Evolutionary conservation across 192 early-diverging fungal genomes (phyloP).

Genomic region (Coemansia sp.): DNA sequence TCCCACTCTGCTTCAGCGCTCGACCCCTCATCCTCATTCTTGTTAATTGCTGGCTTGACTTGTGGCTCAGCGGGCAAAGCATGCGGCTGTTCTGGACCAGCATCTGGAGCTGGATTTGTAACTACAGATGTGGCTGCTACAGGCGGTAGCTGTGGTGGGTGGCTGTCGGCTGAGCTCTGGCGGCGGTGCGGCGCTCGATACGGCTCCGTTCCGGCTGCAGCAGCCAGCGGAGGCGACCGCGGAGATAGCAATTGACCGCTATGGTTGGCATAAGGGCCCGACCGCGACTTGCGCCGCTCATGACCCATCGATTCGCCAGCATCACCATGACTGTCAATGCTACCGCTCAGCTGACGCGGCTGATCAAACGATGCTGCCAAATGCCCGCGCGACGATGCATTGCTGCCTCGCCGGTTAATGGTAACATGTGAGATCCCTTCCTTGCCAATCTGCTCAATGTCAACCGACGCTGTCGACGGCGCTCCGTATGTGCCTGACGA

Average conservation of each 20-base stretch:
- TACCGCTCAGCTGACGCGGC: constrained; percentile 18
- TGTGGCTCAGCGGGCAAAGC: neutral
- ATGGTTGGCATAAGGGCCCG: neutral
- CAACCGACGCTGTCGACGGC: constrained; percentile 5
- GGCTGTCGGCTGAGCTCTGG: constrained; percentile 29
- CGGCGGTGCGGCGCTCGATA: constrained; percentile 50
- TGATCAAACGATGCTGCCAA: constrained; percentile 25
- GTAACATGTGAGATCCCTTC: constrained; percentile 51
- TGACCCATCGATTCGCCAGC: constrained; percentile 5
- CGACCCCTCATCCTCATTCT: constrained; percentile 20
- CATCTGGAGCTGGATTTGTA: neutral
- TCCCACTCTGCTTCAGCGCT: constrained; percentile 50
- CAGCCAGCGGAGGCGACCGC: constrained; percentile 2
- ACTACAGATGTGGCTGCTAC: neutral
- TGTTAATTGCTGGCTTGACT: constrained; percentile 2
- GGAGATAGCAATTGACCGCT: constrained; percentile 16
- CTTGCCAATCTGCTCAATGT: constrained; percentile 45
- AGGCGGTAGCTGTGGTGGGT: constrained; percentile 3
- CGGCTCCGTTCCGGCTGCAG: constrained; percentile 9
- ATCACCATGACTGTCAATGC: neutral
- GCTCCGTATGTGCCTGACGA: constrained; percentile 9
- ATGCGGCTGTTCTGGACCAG: neutral
- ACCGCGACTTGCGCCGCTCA: constrained; percentile 2
- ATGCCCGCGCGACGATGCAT: constrained; percentile 28
- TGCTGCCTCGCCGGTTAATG: constrained; percentile 46